A percentile compares a stretch with the other conserved stretches of the same genome.
phyloP scores from a whole-genome alignment of 345 rosid species.

The Triadica sebifera region DNA sequence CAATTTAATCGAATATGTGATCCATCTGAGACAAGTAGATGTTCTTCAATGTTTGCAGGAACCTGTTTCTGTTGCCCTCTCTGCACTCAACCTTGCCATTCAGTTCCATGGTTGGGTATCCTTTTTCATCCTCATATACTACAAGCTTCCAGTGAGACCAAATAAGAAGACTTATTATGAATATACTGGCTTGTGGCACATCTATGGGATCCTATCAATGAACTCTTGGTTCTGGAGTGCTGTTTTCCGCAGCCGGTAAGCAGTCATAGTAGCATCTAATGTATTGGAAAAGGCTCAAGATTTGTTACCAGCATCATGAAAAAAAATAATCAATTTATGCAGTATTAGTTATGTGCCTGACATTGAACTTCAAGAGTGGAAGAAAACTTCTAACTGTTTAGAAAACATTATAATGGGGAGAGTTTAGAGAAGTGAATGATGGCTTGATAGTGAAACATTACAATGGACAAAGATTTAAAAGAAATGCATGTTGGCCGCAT shows the following conservation, averaged over 20 bases:
- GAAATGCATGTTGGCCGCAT: neutral
- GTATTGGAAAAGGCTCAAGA: neutral
- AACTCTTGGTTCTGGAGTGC: slow-evolving; percentile 88
- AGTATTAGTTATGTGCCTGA: neutral
- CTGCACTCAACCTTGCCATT: slow-evolving; percentile 70
- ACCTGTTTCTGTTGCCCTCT: slow-evolving; percentile 81
- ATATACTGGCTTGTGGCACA: slow-evolving; percentile 69
- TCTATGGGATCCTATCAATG: slow-evolving; percentile 71
- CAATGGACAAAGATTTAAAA: neutral
- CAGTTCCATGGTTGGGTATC: slow-evolving; percentile 94
- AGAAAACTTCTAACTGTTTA: neutral
- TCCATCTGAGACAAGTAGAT: slow-evolving; percentile 9
- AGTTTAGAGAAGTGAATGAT: neutral
- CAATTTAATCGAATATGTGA: slow-evolving; percentile 4
- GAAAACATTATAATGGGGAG: neutral
- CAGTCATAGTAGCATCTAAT: slow-evolving; percentile 17
- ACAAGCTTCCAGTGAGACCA: slow-evolving; percentile 65
- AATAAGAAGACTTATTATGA: slow-evolving; percentile 70
- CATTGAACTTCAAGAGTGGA: neutral
- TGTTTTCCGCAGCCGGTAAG: slow-evolving; percentile 80
- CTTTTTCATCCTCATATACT: slow-evolving; percentile 76
- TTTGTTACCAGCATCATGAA: neutral
- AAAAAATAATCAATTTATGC: neutral
- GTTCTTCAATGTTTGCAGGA: slow-evolving; percentile 42
- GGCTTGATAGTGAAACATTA: neutral